A percentile compares a stretch with the other conserved stretches of the same genome.
Evolutionary conservation across 1,284 basidiomycete genomes (phyloP).

Genomic region (Caloboletus firmus): DNA sequence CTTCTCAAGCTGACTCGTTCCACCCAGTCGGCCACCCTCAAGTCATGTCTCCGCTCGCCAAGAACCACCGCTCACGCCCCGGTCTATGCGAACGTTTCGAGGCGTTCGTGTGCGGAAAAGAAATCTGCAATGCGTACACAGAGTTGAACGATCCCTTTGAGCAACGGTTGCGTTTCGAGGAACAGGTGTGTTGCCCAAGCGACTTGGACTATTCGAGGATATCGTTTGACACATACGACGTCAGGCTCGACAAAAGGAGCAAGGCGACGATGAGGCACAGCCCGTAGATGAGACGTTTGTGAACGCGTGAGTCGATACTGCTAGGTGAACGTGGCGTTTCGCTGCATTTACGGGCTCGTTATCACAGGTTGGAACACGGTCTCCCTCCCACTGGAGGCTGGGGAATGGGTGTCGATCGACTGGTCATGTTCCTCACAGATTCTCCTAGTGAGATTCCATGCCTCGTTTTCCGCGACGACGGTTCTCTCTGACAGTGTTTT

Average conservation of each 20-base stretch:
- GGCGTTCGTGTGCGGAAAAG: conserved; percentile 97
- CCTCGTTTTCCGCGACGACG: conserved; percentile 1
- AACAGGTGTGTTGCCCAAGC: conserved; percentile 58
- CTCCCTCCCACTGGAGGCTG: conserved; percentile 97
- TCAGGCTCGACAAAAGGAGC: conserved; percentile 87
- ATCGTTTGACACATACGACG: background rate
- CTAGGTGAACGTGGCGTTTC: background rate
- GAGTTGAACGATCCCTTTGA: conserved; percentile 99
- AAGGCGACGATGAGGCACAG: conserved; percentile 97
- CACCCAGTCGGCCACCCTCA: conserved; percentile 91
- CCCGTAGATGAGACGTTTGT: conserved; percentile 94
- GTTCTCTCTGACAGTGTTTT: conserved; percentile 24
- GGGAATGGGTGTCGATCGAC: conserved; percentile 91
- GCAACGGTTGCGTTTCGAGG: conserved; percentile 94
- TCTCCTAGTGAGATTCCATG: conserved; percentile 69
- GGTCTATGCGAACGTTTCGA: conserved; percentile 99
- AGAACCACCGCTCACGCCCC: conserved; percentile 90
- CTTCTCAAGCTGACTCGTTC: background rate
- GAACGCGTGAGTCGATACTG: conserved; percentile 70
- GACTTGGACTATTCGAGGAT: background rate
- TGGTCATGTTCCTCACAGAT: conserved; percentile 96
- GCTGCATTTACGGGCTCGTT: conserved; percentile 4
- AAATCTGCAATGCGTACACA: conserved; percentile 97
- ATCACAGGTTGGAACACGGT: conserved; percentile 86
- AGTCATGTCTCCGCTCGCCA: conserved; percentile 99